Evolutionary conservation across 2,329 filamentous ascomycete genomes (phyloP), one percentile per base, ranked within the genome.

Genomic region (Diaporthe sp.): DNA sequence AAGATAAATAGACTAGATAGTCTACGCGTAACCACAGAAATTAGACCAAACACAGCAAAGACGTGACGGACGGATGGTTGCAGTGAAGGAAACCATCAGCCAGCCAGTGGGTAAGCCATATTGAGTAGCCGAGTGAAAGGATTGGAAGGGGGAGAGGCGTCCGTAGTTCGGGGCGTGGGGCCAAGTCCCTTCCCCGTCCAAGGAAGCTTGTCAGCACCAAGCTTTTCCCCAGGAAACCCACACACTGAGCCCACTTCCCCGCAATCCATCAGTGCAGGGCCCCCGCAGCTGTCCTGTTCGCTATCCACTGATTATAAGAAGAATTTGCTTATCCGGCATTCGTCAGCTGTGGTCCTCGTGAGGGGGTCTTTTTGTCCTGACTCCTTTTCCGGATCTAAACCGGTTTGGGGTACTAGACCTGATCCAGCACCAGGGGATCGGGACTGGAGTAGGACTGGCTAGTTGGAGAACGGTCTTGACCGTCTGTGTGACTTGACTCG

Each of bases 161-260:
- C 34, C 28, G 39, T 13, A 22, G 12, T 15, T 19, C 39, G 39
- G 59, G n/a, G 59, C 59, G 59, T 49, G 42, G 61, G 42, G 61
- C 19, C 57, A 17, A 22, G 42, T 22, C 61, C 17, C 19, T n/a
- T 25, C 65, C 46, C 55, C 17, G 3, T 34, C 65, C 49, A 39
- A 53, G 49, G 65, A 69, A 69, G 65, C 65, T 69, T 69, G 65
- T 42, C 46, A 28, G 8, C 13, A n/a, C 28, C 65, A 69, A 69
- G 65, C 65, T 69, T 55, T 68, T 39, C 65, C 12, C 65, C 46
- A 37, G 46, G n/a, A 53, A 22, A 28, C 46, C 31, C 65, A 25
- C 37, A 22, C 37, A 34, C 17, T 3, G 49, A 53, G n/a, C 10
- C 65, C 65, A 69, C 65, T 69, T 69, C 65, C 65, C 65, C 65